Evolutionary conservation across 2,329 filamentous ascomycete genomes (phyloP).

Genomic region (Penicillium sp.): DNA sequence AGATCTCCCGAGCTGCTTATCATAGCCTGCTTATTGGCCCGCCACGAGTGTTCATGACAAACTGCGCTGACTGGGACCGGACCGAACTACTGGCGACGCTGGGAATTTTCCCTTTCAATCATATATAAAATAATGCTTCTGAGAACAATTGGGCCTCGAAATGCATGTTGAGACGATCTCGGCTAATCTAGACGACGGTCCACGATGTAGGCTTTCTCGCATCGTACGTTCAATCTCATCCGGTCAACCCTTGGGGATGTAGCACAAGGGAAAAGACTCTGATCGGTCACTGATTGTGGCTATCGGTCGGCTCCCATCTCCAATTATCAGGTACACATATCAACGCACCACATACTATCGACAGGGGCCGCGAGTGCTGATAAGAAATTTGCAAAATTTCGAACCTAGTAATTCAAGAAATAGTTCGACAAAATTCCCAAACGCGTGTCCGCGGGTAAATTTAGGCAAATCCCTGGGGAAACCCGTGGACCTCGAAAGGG

Average conservation of each 20-base stretch:
- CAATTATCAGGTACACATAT: background rate
- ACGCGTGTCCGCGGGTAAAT: background rate
- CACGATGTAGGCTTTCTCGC: background rate
- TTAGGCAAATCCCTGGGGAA: conserved; percentile 12
- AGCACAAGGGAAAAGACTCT: background rate
- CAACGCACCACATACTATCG: too few species aligned
- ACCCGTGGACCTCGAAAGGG: conserved; percentile 1
- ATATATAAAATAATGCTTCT: background rate
- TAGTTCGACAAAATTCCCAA: background rate
- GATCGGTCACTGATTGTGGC: conserved; percentile 7
- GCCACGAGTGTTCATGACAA: conserved; percentile 32
- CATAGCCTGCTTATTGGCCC: conserved; percentile 32
- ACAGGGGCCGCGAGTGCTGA: background rate
- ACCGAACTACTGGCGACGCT: conserved; percentile 12
- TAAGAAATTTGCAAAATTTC: background rate
- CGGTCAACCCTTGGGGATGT: background rate
- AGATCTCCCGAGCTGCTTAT: conserved; percentile 32
- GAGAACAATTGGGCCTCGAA: background rate
- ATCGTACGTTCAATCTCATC: background rate
- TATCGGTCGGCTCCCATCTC: background rate
- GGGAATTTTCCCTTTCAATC: background rate
- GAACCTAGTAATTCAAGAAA: background rate
- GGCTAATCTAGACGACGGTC: background rate
- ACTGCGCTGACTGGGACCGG: conserved; percentile 37
- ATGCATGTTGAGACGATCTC: background rate